Conservation (phyloP, 2,329 filamentous ascomycete genomes). For the Didymella exigua region DNA sequence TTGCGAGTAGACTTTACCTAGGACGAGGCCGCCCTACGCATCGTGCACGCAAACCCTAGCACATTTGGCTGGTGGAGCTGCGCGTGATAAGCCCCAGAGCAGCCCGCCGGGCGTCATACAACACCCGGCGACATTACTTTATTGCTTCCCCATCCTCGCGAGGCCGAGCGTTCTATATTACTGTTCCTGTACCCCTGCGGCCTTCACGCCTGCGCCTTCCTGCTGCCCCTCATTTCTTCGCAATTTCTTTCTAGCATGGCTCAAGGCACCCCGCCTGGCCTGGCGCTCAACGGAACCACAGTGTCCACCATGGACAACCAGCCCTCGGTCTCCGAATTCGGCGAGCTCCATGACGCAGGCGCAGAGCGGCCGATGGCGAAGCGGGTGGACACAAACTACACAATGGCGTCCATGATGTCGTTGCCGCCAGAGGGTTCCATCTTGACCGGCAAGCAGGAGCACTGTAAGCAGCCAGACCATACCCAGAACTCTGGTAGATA, state of each 20-base stretch:
- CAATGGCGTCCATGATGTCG: slow-evolving; percentile 51
- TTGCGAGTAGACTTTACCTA: slow-evolving; percentile 18
- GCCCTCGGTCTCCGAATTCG: slow-evolving; percentile 26
- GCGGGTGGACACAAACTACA: slow-evolving; percentile 42
- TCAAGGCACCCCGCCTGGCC: slow-evolving; percentile 27
- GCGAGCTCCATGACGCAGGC: slow-evolving; percentile 17
- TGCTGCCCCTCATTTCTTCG: slow-evolving; percentile 9
- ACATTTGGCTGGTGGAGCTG: slow-evolving; percentile 20
- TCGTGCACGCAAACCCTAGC: slow-evolving; percentile 14
- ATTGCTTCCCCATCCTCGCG: slow-evolving; percentile 9
- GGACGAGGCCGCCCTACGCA: slow-evolving; percentile 12
- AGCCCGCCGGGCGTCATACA: slow-evolving; percentile 39
- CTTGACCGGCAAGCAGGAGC: slow-evolving; percentile 95
- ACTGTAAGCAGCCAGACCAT: slow-evolving; percentile 67
- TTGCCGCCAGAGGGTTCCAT: slow-evolving; percentile 62
- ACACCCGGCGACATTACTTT: slow-evolving; percentile 34
- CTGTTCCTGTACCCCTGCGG: slow-evolving; percentile 1
- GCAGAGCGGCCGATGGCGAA: slow-evolving; percentile 27
- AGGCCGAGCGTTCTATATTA: slow-evolving; percentile 4
- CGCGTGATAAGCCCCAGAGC: slow-evolving; percentile 33
- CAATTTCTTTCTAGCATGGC: slow-evolving; percentile 29
- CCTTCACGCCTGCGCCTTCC: slow-evolving; percentile 5
- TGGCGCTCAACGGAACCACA: slow-evolving; percentile 37
- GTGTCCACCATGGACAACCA: slow-evolving; percentile 39
- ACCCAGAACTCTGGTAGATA: background rate